These are phyloP conservation scores for Boletus tomentosulus DNA, from an alignment of 768 basidiomycete genomes.

Conservation along the genomic window DNA sequence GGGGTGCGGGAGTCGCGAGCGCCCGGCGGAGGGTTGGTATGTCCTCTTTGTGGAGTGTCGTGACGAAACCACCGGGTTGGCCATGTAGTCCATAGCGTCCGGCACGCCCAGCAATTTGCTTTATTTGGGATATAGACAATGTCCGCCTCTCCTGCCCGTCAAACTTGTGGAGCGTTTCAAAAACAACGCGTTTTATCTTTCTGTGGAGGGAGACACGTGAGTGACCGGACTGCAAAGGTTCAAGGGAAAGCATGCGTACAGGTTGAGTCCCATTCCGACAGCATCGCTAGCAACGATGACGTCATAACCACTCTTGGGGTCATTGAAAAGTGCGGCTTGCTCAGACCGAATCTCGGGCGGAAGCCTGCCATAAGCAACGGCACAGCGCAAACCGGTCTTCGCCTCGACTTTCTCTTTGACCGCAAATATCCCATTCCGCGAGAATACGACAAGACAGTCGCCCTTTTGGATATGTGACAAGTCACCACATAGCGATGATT, in stretches of 20 bases:
- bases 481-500: conserved; percentile 58
- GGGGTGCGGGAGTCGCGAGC: conserved; percentile 46
- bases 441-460: conserved; percentile 90
- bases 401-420: conserved; percentile 72
- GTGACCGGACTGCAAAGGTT: background rate
- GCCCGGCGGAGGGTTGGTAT: conserved; percentile 56
- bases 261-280: conserved; percentile 94
- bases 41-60: conserved; percentile 63
- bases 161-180: conserved; percentile 65
- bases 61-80: conserved; percentile 59
- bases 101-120: conserved; percentile 93
- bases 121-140: conserved; percentile 73
- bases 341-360: conserved; percentile 91
- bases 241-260: conserved; percentile 50
- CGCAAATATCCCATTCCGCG: conserved; percentile 67
- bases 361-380: conserved; percentile 88
- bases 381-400: conserved; percentile 72
- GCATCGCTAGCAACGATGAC: conserved; percentile 93
- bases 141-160: conserved; percentile 43
- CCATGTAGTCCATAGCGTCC: conserved; percentile 79
- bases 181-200: conserved; percentile 87
- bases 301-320: conserved; percentile 75
- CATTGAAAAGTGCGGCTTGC: conserved; percentile 91
- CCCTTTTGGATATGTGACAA: conserved; percentile 63
- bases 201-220: conserved; percentile 37